Percentiles rank a stretch among this genome's conserved stretches.
phyloP scores from a whole-genome alignment of 768 basidiomycete species.

The Hortiboletus flavorubellus region DNA sequence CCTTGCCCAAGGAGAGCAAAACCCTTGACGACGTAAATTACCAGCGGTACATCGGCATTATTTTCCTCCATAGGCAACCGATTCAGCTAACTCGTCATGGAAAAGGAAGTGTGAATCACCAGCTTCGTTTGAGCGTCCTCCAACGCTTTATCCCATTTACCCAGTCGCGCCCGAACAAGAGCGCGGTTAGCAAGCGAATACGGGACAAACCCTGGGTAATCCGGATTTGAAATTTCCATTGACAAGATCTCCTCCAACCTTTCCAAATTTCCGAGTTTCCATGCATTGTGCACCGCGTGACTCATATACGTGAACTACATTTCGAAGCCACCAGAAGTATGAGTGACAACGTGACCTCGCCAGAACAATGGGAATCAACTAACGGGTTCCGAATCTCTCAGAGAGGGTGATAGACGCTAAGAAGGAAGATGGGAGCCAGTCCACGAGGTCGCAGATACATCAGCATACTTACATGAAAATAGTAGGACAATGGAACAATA shows the following conservation, averaged over 20 bases:
- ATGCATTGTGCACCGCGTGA: background rate
- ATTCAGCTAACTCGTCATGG: background rate
- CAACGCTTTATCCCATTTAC: conserved; percentile 1
- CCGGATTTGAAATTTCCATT: background rate
- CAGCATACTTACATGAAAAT: background rate
- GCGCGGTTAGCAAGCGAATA: conserved; percentile 6
- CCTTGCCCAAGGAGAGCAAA: background rate
- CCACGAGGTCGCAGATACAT: background rate
- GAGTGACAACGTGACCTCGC: background rate
- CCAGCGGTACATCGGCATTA: background rate
- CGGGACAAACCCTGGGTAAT: background rate
- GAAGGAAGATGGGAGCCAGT: background rate
- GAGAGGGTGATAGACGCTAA: background rate
- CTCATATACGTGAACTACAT: conserved; percentile 5
- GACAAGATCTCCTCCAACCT: conserved; percentile 1
- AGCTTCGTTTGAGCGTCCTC: background rate
- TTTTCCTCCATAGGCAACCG: background rate
- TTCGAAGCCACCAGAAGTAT: background rate
- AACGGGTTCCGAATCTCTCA: background rate
- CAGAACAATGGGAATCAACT: background rate
- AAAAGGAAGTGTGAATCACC: background rate
- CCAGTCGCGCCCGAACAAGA: conserved; percentile 2
- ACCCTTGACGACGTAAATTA: background rate
- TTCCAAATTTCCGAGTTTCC: conserved; percentile 1
- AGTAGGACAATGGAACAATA: background rate